A percentile compares a stretch with the other conserved stretches of the same genome.
These are phyloP conservation scores for Calophaca sinica DNA, from an alignment of 306 rosid species.

Conservation along the genomic window DNA sequence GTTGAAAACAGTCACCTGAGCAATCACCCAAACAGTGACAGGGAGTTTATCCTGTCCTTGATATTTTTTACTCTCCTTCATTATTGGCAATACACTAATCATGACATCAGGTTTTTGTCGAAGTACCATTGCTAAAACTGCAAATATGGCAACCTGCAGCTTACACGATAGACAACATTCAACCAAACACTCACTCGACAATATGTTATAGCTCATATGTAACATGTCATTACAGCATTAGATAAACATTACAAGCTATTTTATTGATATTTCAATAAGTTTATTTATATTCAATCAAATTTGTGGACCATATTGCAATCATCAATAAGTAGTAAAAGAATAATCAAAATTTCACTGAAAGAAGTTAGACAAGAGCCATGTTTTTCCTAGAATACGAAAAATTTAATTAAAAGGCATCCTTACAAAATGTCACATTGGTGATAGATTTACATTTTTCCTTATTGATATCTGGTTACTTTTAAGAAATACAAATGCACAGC, in stretches of 20 bases:
- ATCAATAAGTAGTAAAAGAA: not conserved
- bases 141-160: conserved; percentile 62
- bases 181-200: conserved; percentile 14
- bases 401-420: conserved; percentile 12
- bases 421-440: not conserved
- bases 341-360: conserved; percentile 19
- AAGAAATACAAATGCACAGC: conserved; percentile 16
- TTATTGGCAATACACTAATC: conserved; percentile 53
- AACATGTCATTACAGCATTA: conserved; percentile 21
- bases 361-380: conserved; percentile 10
- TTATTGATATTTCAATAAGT: not conserved
- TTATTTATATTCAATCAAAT: not conserved
- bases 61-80: conserved; percentile 53
- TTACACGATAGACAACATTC: conserved; percentile 18
- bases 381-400: conserved; percentile 20
- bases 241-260: conserved; percentile 6
- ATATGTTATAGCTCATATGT: conserved; percentile 13
- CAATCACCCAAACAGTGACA: conserved; percentile 53
- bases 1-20: conserved; percentile 54
- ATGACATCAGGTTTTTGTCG: conserved; percentile 59
- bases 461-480: not conserved
- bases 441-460: not conserved
- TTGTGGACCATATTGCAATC: conserved; percentile 25
- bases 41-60: conserved; percentile 61
- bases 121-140: conserved; percentile 57